Evolutionary conservation across 2,329 filamentous ascomycete species (phyloP).

Genomic region (Trichoderma hamatum): DNA sequence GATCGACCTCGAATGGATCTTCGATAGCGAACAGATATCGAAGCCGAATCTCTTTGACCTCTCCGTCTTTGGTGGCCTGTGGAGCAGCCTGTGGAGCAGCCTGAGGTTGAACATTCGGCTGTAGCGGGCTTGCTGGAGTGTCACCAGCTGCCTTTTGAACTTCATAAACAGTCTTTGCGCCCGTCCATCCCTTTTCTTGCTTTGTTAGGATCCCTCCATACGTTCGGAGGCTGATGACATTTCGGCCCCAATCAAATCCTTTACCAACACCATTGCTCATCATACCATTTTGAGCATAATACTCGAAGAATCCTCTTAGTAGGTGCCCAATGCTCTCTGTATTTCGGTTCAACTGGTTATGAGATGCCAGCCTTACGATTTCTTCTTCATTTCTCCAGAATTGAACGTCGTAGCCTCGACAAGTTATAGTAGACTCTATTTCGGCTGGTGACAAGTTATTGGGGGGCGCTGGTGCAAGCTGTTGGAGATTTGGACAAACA

Average conservation of each 20-base stretch:
- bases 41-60: constrained; percentile 71
- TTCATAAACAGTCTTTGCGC: constrained; percentile 71
- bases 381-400: constrained; percentile 78
- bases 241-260: constrained; percentile 78
- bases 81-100: constrained; percentile 28
- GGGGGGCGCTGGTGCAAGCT: constrained; percentile 51
- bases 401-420: constrained; percentile 69
- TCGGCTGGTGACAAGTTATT: constrained; percentile 35
- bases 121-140: background rate
- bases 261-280: constrained; percentile 54
- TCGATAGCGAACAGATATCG: constrained; percentile 88
- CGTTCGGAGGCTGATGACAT: constrained; percentile 78
- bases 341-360: constrained; percentile 68
- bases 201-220: constrained; percentile 72
- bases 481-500: constrained; percentile 82
- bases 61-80: constrained; percentile 39
- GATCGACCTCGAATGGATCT: constrained; percentile 84
- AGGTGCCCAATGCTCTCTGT: constrained; percentile 69
- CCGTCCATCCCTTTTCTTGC: constrained; percentile 80
- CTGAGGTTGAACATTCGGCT: constrained; percentile 26
- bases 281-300: constrained; percentile 68
- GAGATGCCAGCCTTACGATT: constrained; percentile 63
- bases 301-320: constrained; percentile 84
- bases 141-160: constrained; percentile 38
- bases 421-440: constrained; percentile 39